These are phyloP conservation scores for Hanseniaspora taiwanica DNA, from an alignment of 805 yeast species.

Conservation along the genomic window DNA sequence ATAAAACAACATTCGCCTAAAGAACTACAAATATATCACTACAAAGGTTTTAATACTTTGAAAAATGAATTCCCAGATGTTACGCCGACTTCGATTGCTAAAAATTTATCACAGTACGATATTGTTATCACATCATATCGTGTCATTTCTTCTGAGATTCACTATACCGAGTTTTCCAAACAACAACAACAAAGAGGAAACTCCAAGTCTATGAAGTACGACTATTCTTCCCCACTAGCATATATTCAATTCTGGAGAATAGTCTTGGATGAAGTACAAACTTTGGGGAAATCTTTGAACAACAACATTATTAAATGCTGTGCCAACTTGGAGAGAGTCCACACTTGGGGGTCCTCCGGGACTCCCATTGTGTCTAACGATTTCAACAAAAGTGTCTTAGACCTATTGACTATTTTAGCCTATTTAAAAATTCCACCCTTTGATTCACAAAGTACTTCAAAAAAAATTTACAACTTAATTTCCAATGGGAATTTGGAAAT, in stretches of 20 bases:
- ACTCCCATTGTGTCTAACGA: conserved; percentile 58
- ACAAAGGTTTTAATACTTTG: conserved; percentile 40
- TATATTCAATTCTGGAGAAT: conserved; percentile 80
- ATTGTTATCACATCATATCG: conserved; percentile 70
- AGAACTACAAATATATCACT: conserved; percentile 43
- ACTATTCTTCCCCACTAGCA: conserved; percentile 73
- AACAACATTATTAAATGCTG: conserved; percentile 75
- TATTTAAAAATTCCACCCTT: conserved; percentile 64
- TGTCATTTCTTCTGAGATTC: conserved; percentile 60
- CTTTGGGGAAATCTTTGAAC: conserved; percentile 56
- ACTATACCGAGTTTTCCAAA: conserved; percentile 64
- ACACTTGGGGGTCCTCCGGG: conserved; percentile 96
- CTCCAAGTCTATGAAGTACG: conserved; percentile 19
- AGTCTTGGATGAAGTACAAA: conserved; percentile 87
- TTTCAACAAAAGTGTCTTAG: conserved; percentile 33
- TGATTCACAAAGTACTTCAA: conserved; percentile 9
- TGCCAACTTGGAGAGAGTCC: conserved; percentile 64
- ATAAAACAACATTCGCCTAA: conserved; percentile 36
- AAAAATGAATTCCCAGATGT: conserved; percentile 19
- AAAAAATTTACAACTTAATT: conserved; percentile 2
- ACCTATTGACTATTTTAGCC: conserved; percentile 55
- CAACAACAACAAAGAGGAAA: conserved; percentile 10
- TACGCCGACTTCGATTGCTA: conserved; percentile 27
- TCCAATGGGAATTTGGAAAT: background rate
- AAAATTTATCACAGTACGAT: conserved; percentile 49